Evolutionary conservation across 345 rosid species (phyloP), one percentile per base, ranked within the genome.

Genomic region (Dimocarpus longan): DNA sequence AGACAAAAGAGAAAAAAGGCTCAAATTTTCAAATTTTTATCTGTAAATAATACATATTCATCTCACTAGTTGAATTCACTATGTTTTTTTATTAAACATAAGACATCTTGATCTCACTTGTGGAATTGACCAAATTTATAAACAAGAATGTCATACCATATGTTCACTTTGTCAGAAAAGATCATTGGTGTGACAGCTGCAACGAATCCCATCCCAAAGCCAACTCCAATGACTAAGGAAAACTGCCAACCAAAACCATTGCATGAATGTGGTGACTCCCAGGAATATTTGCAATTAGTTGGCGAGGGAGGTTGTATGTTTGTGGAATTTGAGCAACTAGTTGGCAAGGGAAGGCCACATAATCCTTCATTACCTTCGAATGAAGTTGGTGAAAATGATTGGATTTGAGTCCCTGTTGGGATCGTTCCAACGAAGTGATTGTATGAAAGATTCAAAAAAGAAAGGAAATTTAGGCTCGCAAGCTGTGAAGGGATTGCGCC

Each of bases 161-260:
- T 42, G 24, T 66, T 76, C 22, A 78, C 84, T 76, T 62, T 82
- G 79, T 75, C 84, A 75, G 81, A 84, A 59, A 84, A 39, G 13
- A 82, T 52, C 10, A 84, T n/a, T 2, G 88, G 89, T 5, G 85
- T 89, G 75, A 88, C 77, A 8, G 78, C 68, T 18, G 52, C 37
- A 3, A 84, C 95, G 66, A 91, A 89, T 4, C 91, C 93, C 0
- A 77, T 60, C 0, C 95, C 95, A 15, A 86, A 86, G 1, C 93
- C 92, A 8, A 88, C 8, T 1, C 93, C 93, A 0, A 72, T 83
- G 46, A 82, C 18, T 71, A 90, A 84, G 85, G 37, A 32, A 32
- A 84, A 75, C 66, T 57, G 81, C 90, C 91, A 87, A 80, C 89
- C 84, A 26, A 84, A 80, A 57, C 50, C 76, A 68, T 67, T 16